Evolutionary conservation across 164 flowering plant genomes (phyloP), one percentile per base, ranked within the genome.

Genomic region (Kalanchoe fedtschenkoi): DNA sequence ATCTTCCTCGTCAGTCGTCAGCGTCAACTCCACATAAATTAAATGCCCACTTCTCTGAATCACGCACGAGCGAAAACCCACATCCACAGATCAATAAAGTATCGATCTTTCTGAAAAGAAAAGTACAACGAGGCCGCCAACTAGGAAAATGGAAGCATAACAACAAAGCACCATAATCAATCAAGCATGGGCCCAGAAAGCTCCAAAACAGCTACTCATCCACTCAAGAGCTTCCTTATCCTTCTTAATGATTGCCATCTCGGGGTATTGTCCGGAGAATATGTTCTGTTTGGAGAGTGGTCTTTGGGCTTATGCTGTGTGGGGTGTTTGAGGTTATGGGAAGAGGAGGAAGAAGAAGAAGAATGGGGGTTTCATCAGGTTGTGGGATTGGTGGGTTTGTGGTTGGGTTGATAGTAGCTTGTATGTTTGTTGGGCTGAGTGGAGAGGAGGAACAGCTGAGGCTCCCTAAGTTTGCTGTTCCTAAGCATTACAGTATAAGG

Each of bases 401-500:
- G 28, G 17, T 51, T 51, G 56, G 32, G 28, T 51, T 51, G 16
- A 28, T 51, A 17, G 6, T 51, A 26, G 2, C 26, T 51, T 51
- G 56, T 51, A 26, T 51, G 56, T 51, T 30, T 51, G 16, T 51
- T 26, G 56, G 30, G 30, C 26, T 51, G 56, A 17, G 14, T 51
- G 56, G 32, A 26, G 56, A 9, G 32, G 17, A 51, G 33, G 56
- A 51, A 9, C 17, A 83, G 61, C 26, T 83, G 3, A 69, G 86
- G 26, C 75, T 87, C 3, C 89, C 95, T 13, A 76, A 73, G 53
- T 81, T 75, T 59, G 89, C 83, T 4, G 56, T 70, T 10, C 95
- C 95, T 2, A 77, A 71, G 41, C 76, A 80, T 26, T 87, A 87
- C 69, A 82, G 82, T 69, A 71, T 85, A 54, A 65, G 60, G 2